Percentiles rank a stretch among this genome's conserved stretches.
phyloP scores from a whole-genome alignment of 108 stramenopile species.

The Cyclotella baltica region DNA sequence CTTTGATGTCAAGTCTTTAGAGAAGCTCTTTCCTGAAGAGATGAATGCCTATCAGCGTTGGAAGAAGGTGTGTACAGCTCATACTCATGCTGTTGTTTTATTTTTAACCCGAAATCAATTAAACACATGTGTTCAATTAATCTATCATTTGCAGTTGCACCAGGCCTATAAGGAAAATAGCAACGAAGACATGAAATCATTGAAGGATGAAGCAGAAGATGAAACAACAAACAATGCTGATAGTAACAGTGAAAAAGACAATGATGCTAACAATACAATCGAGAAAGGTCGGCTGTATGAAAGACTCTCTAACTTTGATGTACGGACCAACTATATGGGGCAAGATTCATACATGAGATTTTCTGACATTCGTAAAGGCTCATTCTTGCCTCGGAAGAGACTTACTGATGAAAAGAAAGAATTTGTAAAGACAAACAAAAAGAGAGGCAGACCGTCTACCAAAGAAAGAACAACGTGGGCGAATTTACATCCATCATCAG shows the following conservation, averaged over 20 bases:
- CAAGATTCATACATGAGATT: constrained; percentile 72
- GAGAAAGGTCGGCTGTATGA: constrained; percentile 48
- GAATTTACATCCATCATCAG: constrained; percentile 53
- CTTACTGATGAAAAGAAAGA: constrained; percentile 44
- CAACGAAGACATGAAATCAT: constrained; percentile 25
- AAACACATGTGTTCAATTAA: neutral
- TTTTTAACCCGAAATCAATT: neutral
- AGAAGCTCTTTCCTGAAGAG: constrained; percentile 79
- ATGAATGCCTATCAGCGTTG: constrained; percentile 81
- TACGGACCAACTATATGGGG: constrained; percentile 75
- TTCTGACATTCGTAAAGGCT: constrained; percentile 72
- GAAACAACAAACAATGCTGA: neutral
- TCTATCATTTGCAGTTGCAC: constrained; percentile 55
- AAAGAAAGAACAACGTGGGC: constrained; percentile 57
- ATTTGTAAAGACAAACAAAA: constrained; percentile 46
- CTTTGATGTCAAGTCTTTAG: constrained; percentile 70
- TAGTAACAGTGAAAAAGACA: neutral
- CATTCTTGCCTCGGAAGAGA: constrained; percentile 60
- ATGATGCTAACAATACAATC: constrained; percentile 9
- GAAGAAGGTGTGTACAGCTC: constrained; percentile 53
- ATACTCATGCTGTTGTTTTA: neutral
- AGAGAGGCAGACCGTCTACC: constrained; percentile 40
- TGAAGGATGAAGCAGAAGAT: constrained; percentile 1
- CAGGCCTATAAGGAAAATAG: constrained; percentile 51
- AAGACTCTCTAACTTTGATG: constrained; percentile 78